These are phyloP conservation scores for Metschnikowia orientalis DNA, from an alignment of 805 yeast species.

Conservation along the genomic window DNA sequence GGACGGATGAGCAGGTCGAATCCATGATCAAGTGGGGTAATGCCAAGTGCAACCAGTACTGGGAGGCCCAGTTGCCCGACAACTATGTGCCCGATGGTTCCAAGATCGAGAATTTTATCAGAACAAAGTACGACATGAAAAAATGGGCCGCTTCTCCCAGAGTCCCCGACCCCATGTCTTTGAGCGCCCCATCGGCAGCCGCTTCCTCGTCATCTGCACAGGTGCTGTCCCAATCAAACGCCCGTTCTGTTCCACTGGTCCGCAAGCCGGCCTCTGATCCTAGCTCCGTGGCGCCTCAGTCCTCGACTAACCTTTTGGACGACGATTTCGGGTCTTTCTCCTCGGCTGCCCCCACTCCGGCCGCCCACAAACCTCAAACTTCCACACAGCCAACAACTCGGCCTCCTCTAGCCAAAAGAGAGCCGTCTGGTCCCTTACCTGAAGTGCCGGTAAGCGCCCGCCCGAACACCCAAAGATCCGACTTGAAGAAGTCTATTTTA, in stretches of 20 bases:
- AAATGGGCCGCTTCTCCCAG: slow-evolving; percentile 69
- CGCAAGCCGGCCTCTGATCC: no score
- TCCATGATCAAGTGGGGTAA: slow-evolving; percentile 88
- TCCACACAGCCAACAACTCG: slow-evolving; percentile 11
- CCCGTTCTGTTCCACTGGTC: neutral
- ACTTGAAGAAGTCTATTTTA: slow-evolving; percentile 84
- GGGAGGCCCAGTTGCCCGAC: slow-evolving; percentile 78
- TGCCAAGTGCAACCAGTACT: slow-evolving; percentile 66
- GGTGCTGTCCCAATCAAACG: neutral
- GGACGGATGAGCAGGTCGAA: slow-evolving; percentile 90
- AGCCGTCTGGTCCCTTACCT: slow-evolving; percentile 11
- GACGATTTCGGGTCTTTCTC: slow-evolving; percentile 43
- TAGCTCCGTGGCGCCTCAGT: no score
- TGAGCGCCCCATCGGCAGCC: slow-evolving; percentile 13
- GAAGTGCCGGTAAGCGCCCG: slow-evolving; percentile 12
- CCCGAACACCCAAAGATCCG: slow-evolving; percentile 27
- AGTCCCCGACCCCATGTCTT: slow-evolving; percentile 57
- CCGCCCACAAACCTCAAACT: slow-evolving; percentile 8
- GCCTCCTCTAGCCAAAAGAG: slow-evolving; percentile 7
- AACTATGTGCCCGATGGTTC: slow-evolving; percentile 74
- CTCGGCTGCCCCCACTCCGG: slow-evolving; percentile 20
- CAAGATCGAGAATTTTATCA: slow-evolving; percentile 82
- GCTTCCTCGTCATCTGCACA: slow-evolving; percentile 1
- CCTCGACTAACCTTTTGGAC: slow-evolving; percentile 21
- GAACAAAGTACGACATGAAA: slow-evolving; percentile 86